Evolutionary conservation across 768 basidiomycete genomes (phyloP), one percentile per base, ranked within the genome.

Genomic region (Collybiopsis confluens): DNA sequence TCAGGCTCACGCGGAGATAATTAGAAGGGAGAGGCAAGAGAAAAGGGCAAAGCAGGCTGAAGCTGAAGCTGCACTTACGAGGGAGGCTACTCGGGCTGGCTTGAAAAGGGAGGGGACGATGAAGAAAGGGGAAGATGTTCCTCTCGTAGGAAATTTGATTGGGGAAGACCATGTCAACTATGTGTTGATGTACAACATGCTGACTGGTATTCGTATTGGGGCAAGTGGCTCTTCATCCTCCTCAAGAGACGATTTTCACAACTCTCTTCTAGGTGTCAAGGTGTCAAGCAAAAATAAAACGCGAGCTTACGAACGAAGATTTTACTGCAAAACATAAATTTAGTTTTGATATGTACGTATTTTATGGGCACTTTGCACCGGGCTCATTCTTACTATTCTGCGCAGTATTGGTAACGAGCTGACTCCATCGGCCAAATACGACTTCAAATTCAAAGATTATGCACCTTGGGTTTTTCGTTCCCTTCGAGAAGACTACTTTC

Each of bases 401-500:
- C 26, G 23, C 62, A 95, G 92, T 60, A 81, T 97, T 63, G 97
- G 97, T 20, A 98, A 99, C 69, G 97, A 99, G 71, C 78, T 99
- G 23, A 98, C 97, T 11, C 97, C 97, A 0, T 97, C 94, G 0
- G 95, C 96, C 4, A 89, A 87, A 73, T 99, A 99, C 72, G 97
- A 98, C 69, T 98, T 98, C 80, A 99, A 99, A 71, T 98, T 98
- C 79, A 98, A 98, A 69, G 96, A 99, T 67, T 99, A 98, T 68
- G 94, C 95, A 0, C 96, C 97, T 0, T 97, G 90, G 88, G 91
- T 98, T 2, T 99, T 99, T 71, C 90, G 96, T 24, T 90, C 92
- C 52, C 75, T 99, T 13, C 88, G 97, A 27, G 96, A 98, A 71
- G 89, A 94, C 59, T 79, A 87, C 67, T 98, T 99, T 72, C 86